Percentiles rank a stretch among this genome's conserved stretches.
These are phyloP conservation scores for Amanita subjunquillea DNA, from an alignment of 768 basidiomycete genomes.

Conservation along the genomic window DNA sequence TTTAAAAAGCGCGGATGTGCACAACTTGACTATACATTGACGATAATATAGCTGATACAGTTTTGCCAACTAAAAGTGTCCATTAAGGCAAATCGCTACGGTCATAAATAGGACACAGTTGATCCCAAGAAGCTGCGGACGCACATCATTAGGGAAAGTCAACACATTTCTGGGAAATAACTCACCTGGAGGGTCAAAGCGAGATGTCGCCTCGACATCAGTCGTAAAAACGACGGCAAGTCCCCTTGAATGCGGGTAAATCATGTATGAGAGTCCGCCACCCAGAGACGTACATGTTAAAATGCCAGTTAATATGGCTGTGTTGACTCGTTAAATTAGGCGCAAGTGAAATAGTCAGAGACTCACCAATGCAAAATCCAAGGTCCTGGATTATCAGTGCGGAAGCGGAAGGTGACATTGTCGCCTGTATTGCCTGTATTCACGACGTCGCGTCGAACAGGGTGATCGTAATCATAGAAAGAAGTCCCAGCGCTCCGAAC, in stretches of 20 bases:
- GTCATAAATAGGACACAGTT: slow-evolving; percentile 27
- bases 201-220: slow-evolving; percentile 11
- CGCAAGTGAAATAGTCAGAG: not conserved
- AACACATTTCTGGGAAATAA: not conserved
- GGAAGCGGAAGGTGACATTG: slow-evolving; percentile 39
- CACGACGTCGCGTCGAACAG: slow-evolving; percentile 44
- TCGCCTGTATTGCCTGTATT: slow-evolving; percentile 14
- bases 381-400: slow-evolving; percentile 40
- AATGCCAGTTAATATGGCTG: slow-evolving; percentile 46
- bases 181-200: slow-evolving; percentile 9
- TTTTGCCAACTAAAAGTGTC: too few relatives aligned
- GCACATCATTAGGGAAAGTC: not conserved
- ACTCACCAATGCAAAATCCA: slow-evolving; percentile 40
- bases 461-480: slow-evolving; percentile 37
- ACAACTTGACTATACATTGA: too few relatives aligned
- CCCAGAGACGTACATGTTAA: slow-evolving; percentile 22
- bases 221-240: slow-evolving; percentile 32
- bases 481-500: slow-evolving; percentile 28
- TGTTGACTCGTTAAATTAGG: not conserved
- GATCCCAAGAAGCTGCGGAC: slow-evolving; percentile 19
- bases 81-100: not conserved
- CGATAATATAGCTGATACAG: too few relatives aligned
- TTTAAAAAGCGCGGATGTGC: too few relatives aligned
- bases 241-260: slow-evolving; percentile 13
- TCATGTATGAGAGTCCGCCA: not conserved